Percentiles rank a stretch among this genome's conserved stretches.
phyloP scores from a whole-genome alignment of 176 grass and related monocot genomes.

The Neostapfia colusana region DNA sequence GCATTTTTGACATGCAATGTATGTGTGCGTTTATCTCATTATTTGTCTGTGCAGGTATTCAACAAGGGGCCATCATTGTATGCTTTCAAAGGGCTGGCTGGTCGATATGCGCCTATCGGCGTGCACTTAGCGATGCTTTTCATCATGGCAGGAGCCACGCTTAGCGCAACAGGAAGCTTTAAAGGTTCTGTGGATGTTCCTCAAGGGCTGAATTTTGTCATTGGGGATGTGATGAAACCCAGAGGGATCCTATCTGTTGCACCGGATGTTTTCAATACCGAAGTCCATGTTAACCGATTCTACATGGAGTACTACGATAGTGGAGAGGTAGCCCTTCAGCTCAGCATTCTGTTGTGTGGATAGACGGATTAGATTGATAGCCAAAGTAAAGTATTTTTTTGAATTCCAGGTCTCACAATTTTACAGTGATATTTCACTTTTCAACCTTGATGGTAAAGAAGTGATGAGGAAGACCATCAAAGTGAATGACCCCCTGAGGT shows the following conservation, averaged over 20 bases:
- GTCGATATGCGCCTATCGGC: constrained; percentile 76
- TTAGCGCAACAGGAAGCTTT: constrained; percentile 84
- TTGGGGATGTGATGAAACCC: constrained; percentile 87
- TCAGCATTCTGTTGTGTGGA: not conserved
- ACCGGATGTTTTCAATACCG: constrained; percentile 67
- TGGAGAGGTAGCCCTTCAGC: constrained; percentile 67
- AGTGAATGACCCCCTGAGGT: constrained; percentile 92
- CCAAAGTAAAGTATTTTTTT: constrained; percentile 5
- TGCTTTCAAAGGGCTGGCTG: constrained; percentile 87
- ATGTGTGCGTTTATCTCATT: not conserved
- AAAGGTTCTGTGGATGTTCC: constrained; percentile 83
- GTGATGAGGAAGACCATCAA: constrained; percentile 89
- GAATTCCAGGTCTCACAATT: constrained; percentile 80
- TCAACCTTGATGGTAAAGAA: constrained; percentile 82
- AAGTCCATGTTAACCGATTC: constrained; percentile 94
- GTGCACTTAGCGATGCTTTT: constrained; percentile 93
- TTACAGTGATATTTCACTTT: constrained; percentile 87
- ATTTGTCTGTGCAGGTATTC: constrained; percentile 59
- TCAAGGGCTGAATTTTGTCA: constrained; percentile 87
- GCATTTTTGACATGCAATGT: not conserved
- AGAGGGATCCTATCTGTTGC: constrained; percentile 65
- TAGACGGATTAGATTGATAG: not conserved
- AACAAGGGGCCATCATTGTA: constrained; percentile 76
- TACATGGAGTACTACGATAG: constrained; percentile 98
- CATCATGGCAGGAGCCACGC: constrained; percentile 87